Evolutionary conservation across 495 filamentous ascomycete genomes (phyloP).

Genomic region (Coniosporium apollinis): DNA sequence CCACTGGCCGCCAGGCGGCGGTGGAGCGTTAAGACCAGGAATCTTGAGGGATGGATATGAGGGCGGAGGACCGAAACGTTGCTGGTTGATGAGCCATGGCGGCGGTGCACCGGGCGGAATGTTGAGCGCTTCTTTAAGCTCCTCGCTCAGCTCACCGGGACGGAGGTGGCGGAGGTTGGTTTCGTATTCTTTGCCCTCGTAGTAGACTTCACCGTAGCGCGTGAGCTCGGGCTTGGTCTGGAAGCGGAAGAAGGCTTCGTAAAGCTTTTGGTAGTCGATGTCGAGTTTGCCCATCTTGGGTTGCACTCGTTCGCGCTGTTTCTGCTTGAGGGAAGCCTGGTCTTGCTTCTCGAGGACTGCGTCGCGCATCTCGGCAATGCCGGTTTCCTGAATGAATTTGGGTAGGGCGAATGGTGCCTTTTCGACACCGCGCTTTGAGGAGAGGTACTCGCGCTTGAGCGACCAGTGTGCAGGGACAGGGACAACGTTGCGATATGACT

Average conservation of each 20-base stretch:
- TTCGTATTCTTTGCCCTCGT: constrained; percentile 96
- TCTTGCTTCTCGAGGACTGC: constrained; percentile 92
- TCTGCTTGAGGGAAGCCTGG: constrained; percentile 77
- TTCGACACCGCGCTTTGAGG: constrained; percentile 87
- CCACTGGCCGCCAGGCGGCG: constrained; percentile 86
- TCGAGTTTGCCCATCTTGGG: constrained; percentile 96
- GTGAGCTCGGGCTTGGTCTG: constrained; percentile 92
- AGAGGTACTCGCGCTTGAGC: constrained; percentile 89
- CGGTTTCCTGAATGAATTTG: constrained; percentile 95
- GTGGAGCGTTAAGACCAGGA: constrained; percentile 86
- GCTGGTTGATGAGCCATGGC: constrained; percentile 94
- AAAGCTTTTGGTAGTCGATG: constrained; percentile 94
- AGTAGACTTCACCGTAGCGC: constrained; percentile 92
- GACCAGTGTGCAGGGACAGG: constrained; percentile 91
- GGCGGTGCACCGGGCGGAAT: constrained; percentile 90
- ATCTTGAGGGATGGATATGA: constrained; percentile 87
- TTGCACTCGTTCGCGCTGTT: constrained; percentile 84
- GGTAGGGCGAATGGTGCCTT: constrained; percentile 85
- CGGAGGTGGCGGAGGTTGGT: constrained; percentile 81
- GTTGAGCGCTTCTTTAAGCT: constrained; percentile 80
- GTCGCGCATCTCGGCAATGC: constrained; percentile 94
- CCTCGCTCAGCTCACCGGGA: constrained; percentile 78
- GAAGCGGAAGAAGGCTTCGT: constrained; percentile 94
- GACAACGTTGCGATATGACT: constrained; percentile 86
- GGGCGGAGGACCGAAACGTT: constrained; percentile 81